These are phyloP conservation scores for Dacryopinax spathularia DNA, from an alignment of 768 basidiomycete genomes.

Conservation along the genomic window DNA sequence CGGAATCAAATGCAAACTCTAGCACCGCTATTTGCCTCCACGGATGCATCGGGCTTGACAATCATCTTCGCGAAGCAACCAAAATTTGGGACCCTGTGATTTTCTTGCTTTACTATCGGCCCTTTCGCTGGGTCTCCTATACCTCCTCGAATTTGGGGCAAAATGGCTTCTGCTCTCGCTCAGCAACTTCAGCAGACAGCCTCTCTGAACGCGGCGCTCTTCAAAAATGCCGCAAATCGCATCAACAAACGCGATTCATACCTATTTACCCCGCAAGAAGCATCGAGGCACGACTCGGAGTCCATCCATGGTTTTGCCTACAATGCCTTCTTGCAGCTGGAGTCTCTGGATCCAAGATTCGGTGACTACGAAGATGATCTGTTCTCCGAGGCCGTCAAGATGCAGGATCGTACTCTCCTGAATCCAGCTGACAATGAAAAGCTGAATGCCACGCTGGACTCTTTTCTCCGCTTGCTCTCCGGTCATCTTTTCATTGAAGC, in stretches of 20 bases:
- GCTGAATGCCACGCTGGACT: conserved; percentile 46
- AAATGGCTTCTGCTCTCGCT: conserved; percentile 51
- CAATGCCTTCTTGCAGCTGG: conserved; percentile 63
- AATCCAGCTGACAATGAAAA: conserved; percentile 44
- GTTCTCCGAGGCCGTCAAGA: conserved; percentile 67
- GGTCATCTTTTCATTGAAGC: conserved; percentile 71
- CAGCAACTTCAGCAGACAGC: conserved; percentile 62
- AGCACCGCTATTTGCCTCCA: not conserved
- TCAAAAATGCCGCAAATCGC: conserved; percentile 21
- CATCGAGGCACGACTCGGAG: conserved; percentile 76
- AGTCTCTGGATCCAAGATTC: conserved; percentile 44
- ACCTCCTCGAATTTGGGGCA: not conserved
- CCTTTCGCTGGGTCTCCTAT: not conserved
- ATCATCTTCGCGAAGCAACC: not conserved
- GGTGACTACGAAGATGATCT: conserved; percentile 49
- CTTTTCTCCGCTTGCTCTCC: conserved; percentile 56
- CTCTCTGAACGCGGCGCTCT: conserved; percentile 62
- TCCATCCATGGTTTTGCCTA: conserved; percentile 65
- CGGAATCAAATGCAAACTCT: not conserved
- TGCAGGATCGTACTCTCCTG: conserved; percentile 64
- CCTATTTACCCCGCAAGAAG: conserved; percentile 70
- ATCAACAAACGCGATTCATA: conserved; percentile 61
- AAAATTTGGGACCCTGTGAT: not conserved
- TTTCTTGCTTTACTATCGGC: not conserved
- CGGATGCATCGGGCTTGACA: not conserved